Evolutionary conservation across 306 rosid genomes (phyloP), one percentile per base, ranked within the genome.

Genomic region (Cucurbita ficifolia): DNA sequence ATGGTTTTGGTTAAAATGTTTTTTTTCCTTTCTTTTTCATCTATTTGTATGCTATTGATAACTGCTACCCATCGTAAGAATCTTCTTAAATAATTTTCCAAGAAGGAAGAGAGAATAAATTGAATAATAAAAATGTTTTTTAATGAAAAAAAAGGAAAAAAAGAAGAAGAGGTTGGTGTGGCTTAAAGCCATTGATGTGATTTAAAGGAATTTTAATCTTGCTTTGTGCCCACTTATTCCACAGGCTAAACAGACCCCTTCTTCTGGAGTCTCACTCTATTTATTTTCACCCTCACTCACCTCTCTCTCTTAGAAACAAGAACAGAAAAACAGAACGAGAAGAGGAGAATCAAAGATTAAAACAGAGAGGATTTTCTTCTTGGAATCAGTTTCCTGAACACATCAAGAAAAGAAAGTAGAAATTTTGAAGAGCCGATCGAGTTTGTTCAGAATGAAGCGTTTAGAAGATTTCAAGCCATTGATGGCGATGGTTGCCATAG

Each of bases 381-480:
- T 38, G 0, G 0, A 4, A 61, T 19, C 45, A 60, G 16, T 35
- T 59, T 62, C 60, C 75, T 71, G 70, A 77, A 70, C 52, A 81
- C 45, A 43, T 60, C 54, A 19, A 33, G 11, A 55, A 49, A 73
- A 39, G 68, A 61, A 52, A 73, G 42, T 78, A 29, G 22, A 76
- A 71, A 10, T 17, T 19, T 38, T 58, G 63, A 16, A 21, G 76
- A 57, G 75, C 63, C 70, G 33, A 29, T 29, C 33, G 9, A 18
- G 58, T 78, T 75, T 76, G 77, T 82, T 74, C 52, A 71, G 59
- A 53, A 79, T 83, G 86, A 83, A 67, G 78, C 76, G 70, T 21
- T 84, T 77, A 73, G 87, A 84, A 1, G 96, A 81, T 80, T 92
- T 88, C 93, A 92, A 87, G 74, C 96, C 98, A 21, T 87, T 92